Percentiles rank a stretch among this genome's conserved stretches.
These are phyloP conservation scores for Linnemannia elongata DNA, from an alignment of 192 early-diverging fungal species.

Conservation along the genomic window DNA sequence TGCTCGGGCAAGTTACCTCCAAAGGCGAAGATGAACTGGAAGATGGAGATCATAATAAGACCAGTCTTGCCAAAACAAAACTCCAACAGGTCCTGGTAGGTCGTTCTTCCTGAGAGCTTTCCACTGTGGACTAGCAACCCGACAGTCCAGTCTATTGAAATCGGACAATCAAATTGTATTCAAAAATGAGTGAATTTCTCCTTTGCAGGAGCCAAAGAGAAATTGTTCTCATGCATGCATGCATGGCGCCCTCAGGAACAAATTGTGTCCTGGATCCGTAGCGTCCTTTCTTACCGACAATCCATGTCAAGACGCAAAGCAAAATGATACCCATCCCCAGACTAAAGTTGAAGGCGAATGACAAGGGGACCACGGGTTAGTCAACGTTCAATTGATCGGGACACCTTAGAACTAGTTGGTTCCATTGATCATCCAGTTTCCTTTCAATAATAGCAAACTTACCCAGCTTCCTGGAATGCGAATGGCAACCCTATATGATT, in stretches of 20 bases:
- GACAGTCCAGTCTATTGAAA: conserved; percentile 79
- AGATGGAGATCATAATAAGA: conserved; percentile 83
- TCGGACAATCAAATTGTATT: not conserved
- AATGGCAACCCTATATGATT: conserved; percentile 81
- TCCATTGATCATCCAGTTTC: not conserved
- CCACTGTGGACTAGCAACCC: conserved; percentile 78
- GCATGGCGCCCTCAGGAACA: conserved; percentile 1
- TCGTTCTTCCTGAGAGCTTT: conserved; percentile 81
- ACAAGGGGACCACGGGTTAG: conserved; percentile 32
- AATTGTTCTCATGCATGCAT: not conserved
- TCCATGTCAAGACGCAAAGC: conserved; percentile 68
- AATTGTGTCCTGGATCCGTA: not conserved
- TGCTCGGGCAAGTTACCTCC: conserved; percentile 73
- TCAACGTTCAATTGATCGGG: not conserved
- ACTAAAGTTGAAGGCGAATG: conserved; percentile 64
- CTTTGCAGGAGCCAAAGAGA: not conserved
- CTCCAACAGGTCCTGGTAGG: conserved; percentile 88
- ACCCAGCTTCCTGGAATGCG: conserved; percentile 85
- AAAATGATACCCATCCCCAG: conserved; percentile 65
- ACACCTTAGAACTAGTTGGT: not conserved
- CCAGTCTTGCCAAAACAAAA: conserved; percentile 88
- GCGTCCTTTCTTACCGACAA: conserved; percentile 68
- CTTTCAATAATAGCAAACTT: conserved; percentile 59
- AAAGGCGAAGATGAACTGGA: conserved; percentile 95
- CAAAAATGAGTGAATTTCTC: not conserved